These are phyloP conservation scores for Pseudonitzschia pungens DNA, from an alignment of 108 stramenopile species.

Conservation along the genomic window DNA sequence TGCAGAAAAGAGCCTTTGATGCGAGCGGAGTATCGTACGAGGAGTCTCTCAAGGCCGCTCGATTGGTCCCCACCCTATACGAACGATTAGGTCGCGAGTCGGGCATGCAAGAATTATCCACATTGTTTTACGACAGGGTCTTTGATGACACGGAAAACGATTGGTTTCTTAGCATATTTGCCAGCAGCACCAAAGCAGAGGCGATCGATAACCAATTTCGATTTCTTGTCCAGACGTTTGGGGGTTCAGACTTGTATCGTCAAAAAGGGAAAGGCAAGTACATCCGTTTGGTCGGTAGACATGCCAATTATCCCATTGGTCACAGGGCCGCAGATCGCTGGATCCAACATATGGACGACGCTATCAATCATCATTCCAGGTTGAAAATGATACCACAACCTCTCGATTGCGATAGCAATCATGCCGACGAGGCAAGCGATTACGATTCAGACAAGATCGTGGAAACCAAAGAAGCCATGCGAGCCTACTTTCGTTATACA, in stretches of 20 bases:
- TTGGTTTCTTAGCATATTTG: conserved; percentile 82
- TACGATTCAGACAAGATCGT: conserved; percentile 11
- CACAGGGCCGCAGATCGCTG: conserved; percentile 63
- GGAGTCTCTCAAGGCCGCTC: conserved; percentile 36
- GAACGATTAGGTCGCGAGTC: conserved; percentile 54
- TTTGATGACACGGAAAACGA: conserved; percentile 50
- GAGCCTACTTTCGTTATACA: conserved; percentile 55
- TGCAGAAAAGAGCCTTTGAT: conserved; percentile 38
- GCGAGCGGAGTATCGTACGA: conserved; percentile 43
- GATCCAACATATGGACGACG: conserved; percentile 67
- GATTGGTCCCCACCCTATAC: conserved; percentile 51
- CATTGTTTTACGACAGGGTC: conserved; percentile 69
- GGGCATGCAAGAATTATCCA: conserved; percentile 53
- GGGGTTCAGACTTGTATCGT: conserved; percentile 71
- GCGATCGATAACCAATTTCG: conserved; percentile 83
- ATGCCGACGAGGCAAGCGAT: conserved; percentile 38
- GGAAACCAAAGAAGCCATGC: conserved; percentile 12
- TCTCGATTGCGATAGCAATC: conserved; percentile 11
- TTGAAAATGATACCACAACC: conserved; percentile 44
- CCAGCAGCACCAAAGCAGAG: conserved; percentile 65
- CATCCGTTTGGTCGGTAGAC: conserved; percentile 72
- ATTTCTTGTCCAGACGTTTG: conserved; percentile 79
- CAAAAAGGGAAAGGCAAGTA: conserved; percentile 74
- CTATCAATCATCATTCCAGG: conserved; percentile 55
- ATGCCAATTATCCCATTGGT: conserved; percentile 72